Evolutionary conservation across 2,329 filamentous ascomycete genomes (phyloP), one percentile per base, ranked within the genome.

Genomic region (Immersiporthe knoxdaviesiana): DNA sequence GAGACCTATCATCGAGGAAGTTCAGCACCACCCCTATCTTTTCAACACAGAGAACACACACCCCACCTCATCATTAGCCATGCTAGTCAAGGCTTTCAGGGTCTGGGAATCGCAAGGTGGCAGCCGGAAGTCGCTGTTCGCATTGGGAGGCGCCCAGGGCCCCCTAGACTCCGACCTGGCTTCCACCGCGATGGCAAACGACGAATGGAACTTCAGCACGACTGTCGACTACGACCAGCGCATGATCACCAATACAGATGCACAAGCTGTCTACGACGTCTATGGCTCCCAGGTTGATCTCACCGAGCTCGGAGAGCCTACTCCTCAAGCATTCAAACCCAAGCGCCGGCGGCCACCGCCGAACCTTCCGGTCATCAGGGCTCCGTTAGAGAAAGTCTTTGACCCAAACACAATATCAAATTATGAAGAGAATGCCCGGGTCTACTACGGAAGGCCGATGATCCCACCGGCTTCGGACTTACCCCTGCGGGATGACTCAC

Each of bases 51-150:
- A 84, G 8, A 81, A 86, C 18, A 81, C 81, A 59, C 90, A 92
- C 74, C 92, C 92, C 0, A 88, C 89, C 0, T 85, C 85, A 0
- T 85, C 83, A 5, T 84, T 95, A 2, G 81, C 87, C 2, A 83
- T 88, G 70, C 83, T 95, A 1, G 90, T 95, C 12, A 87, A 88
- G 72, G 89, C 88, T 16, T 95, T 91, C 79, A 90, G 89, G 75
- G 76, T 90, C 27, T 95, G 92, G 92, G 92, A 94, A 77, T 85
- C 89, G 10, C 86, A 88, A 73, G 92, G 92, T 32, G 92, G 92
- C 37, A 88, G 87, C 73, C 86, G 92, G 60, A 87, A 87, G 72
- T 91, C 89, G 21, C 81, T 91, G 0, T 91, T 91, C 72, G 84
- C 84, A 7, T 79, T 83, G 2, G 86, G 86, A 30, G 89, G 88